A percentile compares a stretch with the other conserved stretches of the same genome.
Conservation (phyloP, 257 asterid genomes). For the Verbascum thapsus region DNA sequence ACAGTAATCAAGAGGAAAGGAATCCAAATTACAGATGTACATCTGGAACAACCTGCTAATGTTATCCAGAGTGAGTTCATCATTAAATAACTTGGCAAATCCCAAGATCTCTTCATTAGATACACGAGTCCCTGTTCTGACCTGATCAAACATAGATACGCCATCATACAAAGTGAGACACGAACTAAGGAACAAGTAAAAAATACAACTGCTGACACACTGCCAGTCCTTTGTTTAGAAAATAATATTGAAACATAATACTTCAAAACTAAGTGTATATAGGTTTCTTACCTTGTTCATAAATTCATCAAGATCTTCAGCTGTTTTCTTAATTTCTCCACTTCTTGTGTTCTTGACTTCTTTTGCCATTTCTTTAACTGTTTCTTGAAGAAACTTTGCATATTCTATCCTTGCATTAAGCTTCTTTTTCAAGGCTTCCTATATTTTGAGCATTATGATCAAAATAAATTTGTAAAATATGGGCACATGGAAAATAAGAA, state of each 20-base stretch:
- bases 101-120: slow-evolving; percentile 91
- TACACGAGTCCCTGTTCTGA: slow-evolving; percentile 80
- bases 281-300: slow-evolving; percentile 66
- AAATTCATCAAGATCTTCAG: slow-evolving; percentile 95
- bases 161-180: slow-evolving; percentile 8
- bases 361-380: slow-evolving; percentile 97
- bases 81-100: slow-evolving; percentile 95
- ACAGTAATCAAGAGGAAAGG: slow-evolving; percentile 15
- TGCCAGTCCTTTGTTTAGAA: slow-evolving; percentile 6
- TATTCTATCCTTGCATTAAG: slow-evolving; percentile 89
- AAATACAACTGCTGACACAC: slow-evolving; percentile 17
- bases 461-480: slow-evolving; percentile 22
- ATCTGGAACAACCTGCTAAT: slow-evolving; percentile 74
- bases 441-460: slow-evolving; percentile 26
- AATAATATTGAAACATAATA: slow-evolving; percentile 2
- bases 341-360: slow-evolving; percentile 90
- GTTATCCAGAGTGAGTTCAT: slow-evolving; percentile 94
- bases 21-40: slow-evolving; percentile 18
- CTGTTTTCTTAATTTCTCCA: slow-evolving; percentile 87
- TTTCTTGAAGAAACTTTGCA: slow-evolving; percentile 97
- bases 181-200: slow-evolving; percentile 12
- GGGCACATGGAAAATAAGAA: slow-evolving; percentile 14
- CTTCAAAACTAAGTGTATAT: neutral
- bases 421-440: slow-evolving; percentile 87
- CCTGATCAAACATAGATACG: slow-evolving; percentile 52